A percentile compares a stretch with the other conserved stretches of the same genome.
Conservation (phyloP, 225 moss, liverwort and hornwort genomes). For the Polytrichum formosum region DNA sequence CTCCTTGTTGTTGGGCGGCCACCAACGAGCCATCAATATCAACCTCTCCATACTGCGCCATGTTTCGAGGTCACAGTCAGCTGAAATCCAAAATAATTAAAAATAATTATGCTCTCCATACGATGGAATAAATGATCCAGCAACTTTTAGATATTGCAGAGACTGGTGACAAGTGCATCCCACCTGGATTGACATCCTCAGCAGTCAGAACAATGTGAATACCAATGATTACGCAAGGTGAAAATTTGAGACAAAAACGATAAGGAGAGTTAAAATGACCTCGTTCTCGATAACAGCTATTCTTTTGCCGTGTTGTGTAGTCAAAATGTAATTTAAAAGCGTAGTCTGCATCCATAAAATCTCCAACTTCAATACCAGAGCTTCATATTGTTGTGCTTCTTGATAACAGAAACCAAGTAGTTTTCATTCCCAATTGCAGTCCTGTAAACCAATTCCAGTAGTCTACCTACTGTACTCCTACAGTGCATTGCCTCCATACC, state of each 20-base stretch:
- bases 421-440: neutral
- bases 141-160: too few relatives aligned
- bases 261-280: conserved; percentile 28
- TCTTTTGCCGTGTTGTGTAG: conserved; percentile 77
- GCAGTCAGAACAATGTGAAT: too few relatives aligned
- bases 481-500: neutral
- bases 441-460: neutral
- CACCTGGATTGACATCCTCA: too few relatives aligned
- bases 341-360: conserved; percentile 63
- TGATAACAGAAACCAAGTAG: neutral
- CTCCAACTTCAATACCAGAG: neutral
- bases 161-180: too few relatives aligned
- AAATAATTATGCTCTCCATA: too few relatives aligned
- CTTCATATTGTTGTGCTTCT: neutral
- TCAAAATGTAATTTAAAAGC: conserved; percentile 84
- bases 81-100: too few relatives aligned
- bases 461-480: neutral
- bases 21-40: conserved; percentile 93
- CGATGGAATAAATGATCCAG: too few relatives aligned
- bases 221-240: too few relatives aligned
- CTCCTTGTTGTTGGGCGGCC: conserved; percentile 69
- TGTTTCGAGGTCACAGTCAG: neutral
- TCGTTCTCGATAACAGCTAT: conserved; percentile 99
- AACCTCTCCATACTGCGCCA: conserved; percentile 82
- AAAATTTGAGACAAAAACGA: too few relatives aligned